Evolutionary conservation across 495 filamentous ascomycete species (phyloP).

Genomic region (Penicillium robsamsonii): DNA sequence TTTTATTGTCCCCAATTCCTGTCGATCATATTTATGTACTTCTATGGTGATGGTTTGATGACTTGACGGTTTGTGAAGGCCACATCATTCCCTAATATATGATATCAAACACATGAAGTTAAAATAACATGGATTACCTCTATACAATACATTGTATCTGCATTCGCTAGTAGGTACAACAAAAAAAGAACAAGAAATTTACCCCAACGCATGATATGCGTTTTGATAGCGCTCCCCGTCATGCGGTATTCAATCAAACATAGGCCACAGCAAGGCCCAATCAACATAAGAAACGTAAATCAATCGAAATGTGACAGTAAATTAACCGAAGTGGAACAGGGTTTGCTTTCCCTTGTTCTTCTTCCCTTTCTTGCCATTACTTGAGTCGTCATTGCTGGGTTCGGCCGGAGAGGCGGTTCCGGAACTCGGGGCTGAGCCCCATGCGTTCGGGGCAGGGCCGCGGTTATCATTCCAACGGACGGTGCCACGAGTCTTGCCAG

Average conservation of each 20-base stretch:
- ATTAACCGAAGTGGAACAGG: slow-evolving; percentile 56
- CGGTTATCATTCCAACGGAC: slow-evolving; percentile 64
- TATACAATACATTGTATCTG: slow-evolving; percentile 9
- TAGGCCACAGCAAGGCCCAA: neutral
- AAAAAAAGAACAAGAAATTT: neutral
- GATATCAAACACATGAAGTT: neutral
- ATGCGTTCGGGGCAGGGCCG: slow-evolving; percentile 42
- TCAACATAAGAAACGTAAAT: neutral
- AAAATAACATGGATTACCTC: neutral
- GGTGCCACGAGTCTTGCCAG: slow-evolving; percentile 70
- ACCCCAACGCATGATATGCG: neutral
- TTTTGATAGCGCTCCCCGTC: neutral
- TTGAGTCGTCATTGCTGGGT: slow-evolving; percentile 32
- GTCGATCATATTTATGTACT: slow-evolving; percentile 4
- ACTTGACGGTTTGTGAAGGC: neutral
- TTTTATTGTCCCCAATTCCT: neutral
- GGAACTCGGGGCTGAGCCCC: slow-evolving; percentile 36
- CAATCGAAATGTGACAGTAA: neutral
- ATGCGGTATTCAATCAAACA: slow-evolving; percentile 5
- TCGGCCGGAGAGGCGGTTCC: slow-evolving; percentile 29
- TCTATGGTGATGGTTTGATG: neutral
- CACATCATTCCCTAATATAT: neutral
- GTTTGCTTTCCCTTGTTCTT: slow-evolving; percentile 82
- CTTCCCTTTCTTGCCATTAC: slow-evolving; percentile 65
- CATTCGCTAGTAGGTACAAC: slow-evolving; percentile 11